phyloP scores from a whole-genome alignment of 768 basidiomycete genomes.

The Naganishia kalamii region DNA sequence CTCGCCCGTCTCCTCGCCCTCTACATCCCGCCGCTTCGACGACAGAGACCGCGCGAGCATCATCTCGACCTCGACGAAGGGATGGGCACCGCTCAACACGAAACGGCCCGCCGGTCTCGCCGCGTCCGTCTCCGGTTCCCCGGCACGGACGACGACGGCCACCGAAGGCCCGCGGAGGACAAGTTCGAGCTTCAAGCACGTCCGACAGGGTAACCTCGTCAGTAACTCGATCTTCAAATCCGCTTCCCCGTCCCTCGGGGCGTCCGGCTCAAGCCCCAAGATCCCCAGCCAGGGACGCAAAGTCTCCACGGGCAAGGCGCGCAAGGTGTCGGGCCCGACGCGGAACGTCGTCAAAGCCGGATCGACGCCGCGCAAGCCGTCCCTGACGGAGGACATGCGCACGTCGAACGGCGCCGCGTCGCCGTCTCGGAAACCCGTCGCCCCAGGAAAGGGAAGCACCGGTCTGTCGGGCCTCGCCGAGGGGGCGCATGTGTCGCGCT shows the following conservation, averaged over 20 bases:
- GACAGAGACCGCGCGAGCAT: conserved; percentile 34
- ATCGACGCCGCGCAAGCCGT: conserved; percentile 22
- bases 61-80: conserved; percentile 44
- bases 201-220: conserved; percentile 45
- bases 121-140: conserved; percentile 31
- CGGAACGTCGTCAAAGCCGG: not conserved
- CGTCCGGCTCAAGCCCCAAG: too few relatives aligned
- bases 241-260: not conserved
- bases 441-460: conserved; percentile 12
- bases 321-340: conserved; percentile 10
- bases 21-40: conserved; percentile 9
- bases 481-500: conserved; percentile 33
- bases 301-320: not conserved
- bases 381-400: conserved; percentile 4
- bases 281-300: not conserved
- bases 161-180: conserved; percentile 38
- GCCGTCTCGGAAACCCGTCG: conserved; percentile 29
- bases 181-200: conserved; percentile 47
- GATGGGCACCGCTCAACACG: conserved; percentile 45
- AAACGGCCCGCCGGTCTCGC: conserved; percentile 34
- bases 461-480: conserved; percentile 41
- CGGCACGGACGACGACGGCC: not conserved
- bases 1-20: not conserved
- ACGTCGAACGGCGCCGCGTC: not conserved
- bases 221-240: conserved; percentile 47